phyloP scores from a whole-genome alignment of 2,329 filamentous ascomycete genomes.

The Fusarium nematophilum region DNA sequence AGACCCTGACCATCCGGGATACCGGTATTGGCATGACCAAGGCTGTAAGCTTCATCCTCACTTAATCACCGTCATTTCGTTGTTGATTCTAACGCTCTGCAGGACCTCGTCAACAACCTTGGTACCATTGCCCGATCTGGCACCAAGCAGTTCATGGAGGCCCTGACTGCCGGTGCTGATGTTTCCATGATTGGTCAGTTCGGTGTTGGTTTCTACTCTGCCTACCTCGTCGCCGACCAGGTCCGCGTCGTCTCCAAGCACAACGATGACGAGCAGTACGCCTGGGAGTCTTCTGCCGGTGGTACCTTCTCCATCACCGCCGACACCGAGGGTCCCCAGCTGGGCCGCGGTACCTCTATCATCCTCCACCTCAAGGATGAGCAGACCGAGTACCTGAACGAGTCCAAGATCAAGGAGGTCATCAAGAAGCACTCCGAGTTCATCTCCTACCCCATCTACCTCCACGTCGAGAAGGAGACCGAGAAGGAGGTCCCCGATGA shows the following conservation, averaged over 20 bases:
- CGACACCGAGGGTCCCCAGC: conserved; percentile 89
- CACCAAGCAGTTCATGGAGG: conserved; percentile 99
- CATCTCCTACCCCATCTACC: conserved; percentile 99
- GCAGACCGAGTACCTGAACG: conserved; percentile 97
- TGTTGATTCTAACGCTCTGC: conserved; percentile 14
- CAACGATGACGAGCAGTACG: conserved; percentile 99
- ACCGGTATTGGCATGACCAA: conserved; percentile 99
- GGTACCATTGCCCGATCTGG: conserved; percentile 99
- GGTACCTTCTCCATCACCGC: conserved; percentile 94
- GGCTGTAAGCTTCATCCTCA: conserved; percentile 76
- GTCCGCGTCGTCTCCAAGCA: conserved; percentile 97
- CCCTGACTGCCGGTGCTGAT: conserved; percentile 96
- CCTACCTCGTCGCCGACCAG: conserved; percentile 97
- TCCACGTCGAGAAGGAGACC: conserved; percentile 98
- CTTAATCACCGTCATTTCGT: neutral
- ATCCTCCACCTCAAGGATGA: conserved; percentile 99
- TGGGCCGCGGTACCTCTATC: conserved; percentile 97
- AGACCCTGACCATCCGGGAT: conserved; percentile 97
- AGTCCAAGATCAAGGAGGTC: conserved; percentile 99
- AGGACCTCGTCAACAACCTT: conserved; percentile 99
- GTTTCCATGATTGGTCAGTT: conserved; percentile 99
- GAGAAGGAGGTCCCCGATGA: conserved; percentile 99
- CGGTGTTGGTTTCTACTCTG: conserved; percentile 99
- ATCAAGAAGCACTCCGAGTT: conserved; percentile 99
- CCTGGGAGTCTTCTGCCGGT: conserved; percentile 98